Base-by-base conservation (phyloP, 2,329 filamentous ascomycete species). In the Neodidymelliopsis sp. region DNA sequence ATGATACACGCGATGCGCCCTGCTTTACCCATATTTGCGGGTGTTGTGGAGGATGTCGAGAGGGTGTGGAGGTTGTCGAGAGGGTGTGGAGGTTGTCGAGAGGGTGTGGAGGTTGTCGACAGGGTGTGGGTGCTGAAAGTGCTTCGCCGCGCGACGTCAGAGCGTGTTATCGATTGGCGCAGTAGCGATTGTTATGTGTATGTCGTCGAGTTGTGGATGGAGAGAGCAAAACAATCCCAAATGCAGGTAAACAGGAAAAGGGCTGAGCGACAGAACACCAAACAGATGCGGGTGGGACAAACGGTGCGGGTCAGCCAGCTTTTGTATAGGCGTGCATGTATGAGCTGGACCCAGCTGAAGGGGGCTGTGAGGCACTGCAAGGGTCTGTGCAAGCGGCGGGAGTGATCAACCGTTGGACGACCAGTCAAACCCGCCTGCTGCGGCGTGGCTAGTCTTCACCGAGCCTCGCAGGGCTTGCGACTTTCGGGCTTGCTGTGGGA, bases 1-100 rank as follows among this genome's bases (percentile, higher is more conserved):
- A 89, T 84, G 75, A 97, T 94, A 77, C 91, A 97, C 72, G 89
- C 79, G 65, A 93, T 84, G 69, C 93, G 85, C 62, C 90, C 92
- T 68, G 83, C 80, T 76, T 87, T 86, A 56, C 85, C 85, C 86
- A 89, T 89, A 24, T 55, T 78, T 63, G 61, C 62, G 59, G 57
- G 55, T 9, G 22, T 53, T 50, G 30, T 36, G 40, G 33, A 41
- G 19, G 12, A 6, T 38, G 38, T 27, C 8, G 19, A 24, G 24
- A 31, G 37, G 13, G 25, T 18, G 11, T 13, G 11, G 29, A n/a
- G 15, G 15, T 15, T 7, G 29, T n/a, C n/a, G 12, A 33, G 15
- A 33, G 8, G 29, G 8, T 7, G 29, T 15, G 29, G 29, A 33
- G 29, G 29, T n/a, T 15, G 29, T 7, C 24, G n/a, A n/a, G n/a